These are phyloP conservation scores for Syncephalastrum sp. DNA, from an alignment of 371 early-diverging fungal species.

Conservation along the genomic window DNA sequence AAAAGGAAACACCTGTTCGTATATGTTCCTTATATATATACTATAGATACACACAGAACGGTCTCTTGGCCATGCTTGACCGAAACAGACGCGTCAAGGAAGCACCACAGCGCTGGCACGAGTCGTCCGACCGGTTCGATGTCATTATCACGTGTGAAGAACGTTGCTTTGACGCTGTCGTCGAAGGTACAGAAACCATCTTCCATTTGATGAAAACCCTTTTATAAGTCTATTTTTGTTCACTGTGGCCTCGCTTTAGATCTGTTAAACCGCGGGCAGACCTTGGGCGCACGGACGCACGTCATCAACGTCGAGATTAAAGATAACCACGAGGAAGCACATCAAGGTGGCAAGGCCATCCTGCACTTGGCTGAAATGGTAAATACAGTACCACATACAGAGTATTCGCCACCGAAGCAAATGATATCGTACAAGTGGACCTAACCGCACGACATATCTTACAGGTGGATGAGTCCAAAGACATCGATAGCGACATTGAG, in stretches of 20 bases:
- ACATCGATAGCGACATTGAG: slow-evolving; percentile 85
- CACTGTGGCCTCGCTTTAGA: no score
- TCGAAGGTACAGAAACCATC: slow-evolving; percentile 66
- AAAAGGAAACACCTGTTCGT: no score
- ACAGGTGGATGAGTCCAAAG: slow-evolving; percentile 66
- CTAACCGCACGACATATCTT: background rate
- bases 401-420: no score
- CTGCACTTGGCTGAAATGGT: slow-evolving; percentile 74
- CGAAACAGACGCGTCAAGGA: slow-evolving; percentile 88
- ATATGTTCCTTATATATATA: background rate
- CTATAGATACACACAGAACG: slow-evolving; percentile 87
- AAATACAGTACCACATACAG: background rate
- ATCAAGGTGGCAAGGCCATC: slow-evolving; percentile 83
- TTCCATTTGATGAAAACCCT: no score
- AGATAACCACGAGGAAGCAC: slow-evolving; percentile 92
- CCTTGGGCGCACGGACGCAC: slow-evolving; percentile 77
- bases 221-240: no score
- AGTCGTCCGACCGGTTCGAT: slow-evolving; percentile 77
- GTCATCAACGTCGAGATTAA: slow-evolving; percentile 95
- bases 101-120: slow-evolving; percentile 89
- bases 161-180: slow-evolving; percentile 91
- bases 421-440: no score
- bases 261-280: slow-evolving; percentile 68
- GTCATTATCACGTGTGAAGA: slow-evolving; percentile 97
- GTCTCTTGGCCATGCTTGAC: slow-evolving; percentile 88